Evolutionary conservation across 495 filamentous ascomycete genomes (phyloP).

Genomic region (Talaromyces thailandensis): DNA sequence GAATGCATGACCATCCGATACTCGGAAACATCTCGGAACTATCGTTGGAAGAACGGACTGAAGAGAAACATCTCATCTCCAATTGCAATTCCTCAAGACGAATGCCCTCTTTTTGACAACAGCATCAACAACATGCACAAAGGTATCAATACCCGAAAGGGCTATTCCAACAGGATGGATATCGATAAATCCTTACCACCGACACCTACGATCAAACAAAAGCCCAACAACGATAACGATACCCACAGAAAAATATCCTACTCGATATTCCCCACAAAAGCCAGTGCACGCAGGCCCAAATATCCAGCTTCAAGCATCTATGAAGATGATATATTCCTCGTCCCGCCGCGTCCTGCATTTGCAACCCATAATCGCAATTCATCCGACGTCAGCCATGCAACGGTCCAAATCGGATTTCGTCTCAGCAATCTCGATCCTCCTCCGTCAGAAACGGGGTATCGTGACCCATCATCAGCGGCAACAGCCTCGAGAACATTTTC

Average conservation of each 20-base stretch:
- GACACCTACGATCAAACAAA: neutral
- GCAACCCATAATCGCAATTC: slow-evolving; percentile 19
- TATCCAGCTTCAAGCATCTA: slow-evolving; percentile 9
- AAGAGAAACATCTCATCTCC: slow-evolving; percentile 16
- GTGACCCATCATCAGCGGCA: neutral
- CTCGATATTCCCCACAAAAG: slow-evolving; percentile 10
- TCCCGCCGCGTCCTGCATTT: slow-evolving; percentile 9
- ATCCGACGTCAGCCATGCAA: slow-evolving; percentile 22
- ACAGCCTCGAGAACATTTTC: neutral
- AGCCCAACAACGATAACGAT: neutral
- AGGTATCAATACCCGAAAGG: neutral
- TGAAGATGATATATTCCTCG: slow-evolving; percentile 5
- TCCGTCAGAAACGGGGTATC: neutral
- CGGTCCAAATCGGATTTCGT: slow-evolving; percentile 30
- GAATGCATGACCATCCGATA: slow-evolving; percentile 20
- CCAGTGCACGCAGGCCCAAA: slow-evolving; percentile 1
- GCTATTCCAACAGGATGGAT: neutral
- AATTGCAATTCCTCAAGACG: neutral
- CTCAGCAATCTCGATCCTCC: slow-evolving; percentile 11
- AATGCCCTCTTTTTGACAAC: neutral
- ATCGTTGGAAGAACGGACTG: slow-evolving; percentile 6
- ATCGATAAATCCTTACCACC: slow-evolving; percentile 6
- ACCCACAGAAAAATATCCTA: slow-evolving; percentile 3
- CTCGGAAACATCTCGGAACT: slow-evolving; percentile 7
- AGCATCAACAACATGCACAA: neutral